phyloP scores from a whole-genome alignment of 2,329 filamentous ascomycete species.

The Moelleriella libera region DNA sequence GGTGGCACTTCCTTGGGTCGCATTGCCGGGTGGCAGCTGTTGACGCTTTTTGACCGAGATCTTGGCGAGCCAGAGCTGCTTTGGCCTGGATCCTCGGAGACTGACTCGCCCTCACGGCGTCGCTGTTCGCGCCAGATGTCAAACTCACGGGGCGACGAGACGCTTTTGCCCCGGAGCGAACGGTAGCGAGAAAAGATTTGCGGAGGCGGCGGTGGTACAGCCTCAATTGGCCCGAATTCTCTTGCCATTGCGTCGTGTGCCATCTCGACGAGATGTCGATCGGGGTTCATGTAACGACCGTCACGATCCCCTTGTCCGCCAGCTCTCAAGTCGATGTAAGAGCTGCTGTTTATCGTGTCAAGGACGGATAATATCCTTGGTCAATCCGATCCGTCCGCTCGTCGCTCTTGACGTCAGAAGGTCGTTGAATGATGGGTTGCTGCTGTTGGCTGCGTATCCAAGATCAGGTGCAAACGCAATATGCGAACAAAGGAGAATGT shows the following conservation, averaged over 20 bases:
- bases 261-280: not conserved
- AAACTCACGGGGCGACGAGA: conserved; percentile 15
- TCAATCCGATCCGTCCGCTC: no score
- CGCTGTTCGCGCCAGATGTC: conserved; percentile 12
- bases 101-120: conserved; percentile 1
- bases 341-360: no score
- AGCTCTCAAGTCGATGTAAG: no score
- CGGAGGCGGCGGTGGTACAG: conserved; percentile 9
- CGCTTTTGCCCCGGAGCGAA: conserved; percentile 19
- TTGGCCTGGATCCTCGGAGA: not conserved
- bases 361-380: no score
- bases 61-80: conserved; percentile 2
- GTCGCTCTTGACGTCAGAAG: no score
- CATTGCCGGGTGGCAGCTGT: conserved; percentile 2
- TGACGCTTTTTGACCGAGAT: conserved; percentile 8
- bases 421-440: no score
- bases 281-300: no score
- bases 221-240: conserved; percentile 2
- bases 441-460: no score
- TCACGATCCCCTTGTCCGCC: no score
- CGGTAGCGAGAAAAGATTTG: conserved; percentile 16
- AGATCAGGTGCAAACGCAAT: no score
- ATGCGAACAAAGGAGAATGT: no score
- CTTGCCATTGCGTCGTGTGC: conserved; percentile 2
- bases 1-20: not conserved